Percentiles rank a stretch among this genome's conserved stretches.
These are phyloP conservation scores for Suillus bovinus DNA, from an alignment of 768 basidiomycete species.

Conservation along the genomic window DNA sequence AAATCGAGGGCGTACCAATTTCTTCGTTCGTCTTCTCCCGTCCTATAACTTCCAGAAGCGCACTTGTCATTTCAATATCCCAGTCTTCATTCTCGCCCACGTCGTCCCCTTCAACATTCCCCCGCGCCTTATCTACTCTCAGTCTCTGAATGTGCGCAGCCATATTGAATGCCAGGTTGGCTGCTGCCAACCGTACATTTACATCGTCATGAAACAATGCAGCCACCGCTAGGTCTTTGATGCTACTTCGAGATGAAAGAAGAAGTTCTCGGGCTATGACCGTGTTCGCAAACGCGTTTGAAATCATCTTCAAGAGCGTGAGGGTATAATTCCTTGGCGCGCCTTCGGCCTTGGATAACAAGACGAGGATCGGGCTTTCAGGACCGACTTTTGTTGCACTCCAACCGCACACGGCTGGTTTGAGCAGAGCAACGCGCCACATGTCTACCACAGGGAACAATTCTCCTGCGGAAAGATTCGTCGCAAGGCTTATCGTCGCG, in stretches of 20 bases:
- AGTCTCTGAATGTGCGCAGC: conserved; percentile 64
- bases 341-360: conserved; percentile 47
- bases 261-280: conserved; percentile 44
- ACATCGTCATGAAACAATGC: conserved; percentile 69
- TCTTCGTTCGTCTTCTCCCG: conserved; percentile 77
- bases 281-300: conserved; percentile 61
- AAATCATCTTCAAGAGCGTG: conserved; percentile 64
- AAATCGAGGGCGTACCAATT: conserved; percentile 57
- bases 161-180: conserved; percentile 79
- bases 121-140: conserved; percentile 46
- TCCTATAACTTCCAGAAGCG: conserved; percentile 75
- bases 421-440: conserved; percentile 77
- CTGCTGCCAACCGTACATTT: conserved; percentile 73
- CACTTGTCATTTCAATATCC: conserved; percentile 83
- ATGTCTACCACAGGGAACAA: conserved; percentile 85
- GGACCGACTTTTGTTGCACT: conserved; percentile 32
- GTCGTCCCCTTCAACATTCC: conserved; percentile 34
- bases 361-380: conserved; percentile 43
- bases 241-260: conserved; percentile 27
- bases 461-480: conserved; percentile 49
- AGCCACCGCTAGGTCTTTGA: conserved; percentile 62
- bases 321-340: conserved; percentile 57
- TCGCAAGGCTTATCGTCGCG: conserved; percentile 43
- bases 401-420: conserved; percentile 57
- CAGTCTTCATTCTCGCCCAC: conserved; percentile 72